Evolutionary conservation across 345 rosid genomes (phyloP).

Genomic region (Moricandia arvensis): DNA sequence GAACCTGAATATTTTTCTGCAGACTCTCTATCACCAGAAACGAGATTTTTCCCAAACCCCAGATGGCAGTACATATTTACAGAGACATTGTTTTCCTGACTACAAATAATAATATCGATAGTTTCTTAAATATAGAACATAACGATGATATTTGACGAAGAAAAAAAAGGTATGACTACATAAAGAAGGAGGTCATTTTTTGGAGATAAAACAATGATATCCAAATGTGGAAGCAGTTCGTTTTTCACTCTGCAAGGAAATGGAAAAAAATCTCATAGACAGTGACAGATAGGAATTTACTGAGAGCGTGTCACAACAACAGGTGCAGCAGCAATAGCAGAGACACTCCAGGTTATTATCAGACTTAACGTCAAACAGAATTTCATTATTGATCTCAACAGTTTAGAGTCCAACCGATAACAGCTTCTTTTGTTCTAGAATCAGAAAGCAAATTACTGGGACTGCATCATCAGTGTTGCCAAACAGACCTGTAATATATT

Average conservation of each 20-base stretch:
- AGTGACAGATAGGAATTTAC: slow-evolving; percentile 41
- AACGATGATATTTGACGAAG: not conserved
- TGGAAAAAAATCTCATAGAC: slow-evolving; percentile 2
- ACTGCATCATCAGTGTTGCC: slow-evolving; percentile 74
- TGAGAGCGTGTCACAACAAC: slow-evolving; percentile 78
- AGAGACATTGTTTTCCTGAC: slow-evolving; percentile 92
- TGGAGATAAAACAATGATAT: slow-evolving; percentile 77
- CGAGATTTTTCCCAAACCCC: slow-evolving; percentile 48
- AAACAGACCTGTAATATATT: slow-evolving; percentile 67
- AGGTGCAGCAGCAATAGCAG: slow-evolving; percentile 88
- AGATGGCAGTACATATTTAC: slow-evolving; percentile 73
- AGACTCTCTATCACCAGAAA: slow-evolving; percentile 48
- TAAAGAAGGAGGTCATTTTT: slow-evolving; percentile 74
- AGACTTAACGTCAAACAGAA: slow-evolving; percentile 70
- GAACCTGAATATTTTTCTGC: slow-evolving; percentile 49
- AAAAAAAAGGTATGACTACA: slow-evolving; percentile 48
- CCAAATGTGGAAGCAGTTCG: slow-evolving; percentile 65
- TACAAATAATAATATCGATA: slow-evolving; percentile 43
- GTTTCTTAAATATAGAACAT: not conserved
- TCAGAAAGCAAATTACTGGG: slow-evolving; percentile 81
- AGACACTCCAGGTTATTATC: slow-evolving; percentile 88
- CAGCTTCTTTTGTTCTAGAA: slow-evolving; percentile 81
- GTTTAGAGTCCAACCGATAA: slow-evolving; percentile 80
- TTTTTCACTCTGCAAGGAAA: slow-evolving; percentile 55
- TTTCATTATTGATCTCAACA: slow-evolving; percentile 72